Conservation (phyloP, 495 filamentous ascomycete genomes). For the Saxophila tyrrhenica region DNA sequence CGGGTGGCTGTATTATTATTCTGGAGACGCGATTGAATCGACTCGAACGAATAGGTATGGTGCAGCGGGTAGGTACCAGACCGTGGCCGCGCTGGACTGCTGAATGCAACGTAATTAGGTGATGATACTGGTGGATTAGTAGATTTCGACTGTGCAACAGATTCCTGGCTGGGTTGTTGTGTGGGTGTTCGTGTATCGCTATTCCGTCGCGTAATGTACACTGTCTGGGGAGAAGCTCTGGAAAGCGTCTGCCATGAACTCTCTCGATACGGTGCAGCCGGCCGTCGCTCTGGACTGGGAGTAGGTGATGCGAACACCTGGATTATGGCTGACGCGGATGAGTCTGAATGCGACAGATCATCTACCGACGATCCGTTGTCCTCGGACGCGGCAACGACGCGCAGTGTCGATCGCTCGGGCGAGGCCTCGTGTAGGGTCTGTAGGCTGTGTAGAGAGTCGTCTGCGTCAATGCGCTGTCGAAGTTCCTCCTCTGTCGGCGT, state of each 20-base stretch:
- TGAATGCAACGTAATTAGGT: constrained; percentile 15
- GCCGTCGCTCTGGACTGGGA: neutral
- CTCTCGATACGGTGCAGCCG: neutral
- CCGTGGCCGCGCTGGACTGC: constrained; percentile 1
- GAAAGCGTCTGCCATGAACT: neutral
- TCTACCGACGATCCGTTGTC: neutral
- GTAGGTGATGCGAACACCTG: neutral
- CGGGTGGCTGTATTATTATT: constrained; percentile 25
- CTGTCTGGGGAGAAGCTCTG: neutral
- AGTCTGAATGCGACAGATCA: neutral
- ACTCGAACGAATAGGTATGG: constrained; percentile 12
- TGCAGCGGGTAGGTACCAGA: constrained; percentile 13
- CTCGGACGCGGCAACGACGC: constrained; percentile 7
- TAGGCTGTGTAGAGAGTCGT: constrained; percentile 1
- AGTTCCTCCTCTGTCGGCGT: constrained; percentile 12
- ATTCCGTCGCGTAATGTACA: neutral
- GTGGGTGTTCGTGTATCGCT: neutral
- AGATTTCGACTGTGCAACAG: neutral
- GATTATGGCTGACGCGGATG: neutral
- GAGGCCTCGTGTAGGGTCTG: constrained; percentile 16
- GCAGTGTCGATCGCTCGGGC: constrained; percentile 12
- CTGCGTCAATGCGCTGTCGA: constrained; percentile 2
- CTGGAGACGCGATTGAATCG: constrained; percentile 22
- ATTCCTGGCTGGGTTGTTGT: constrained; percentile 1
- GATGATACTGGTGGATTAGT: constrained; percentile 4